Conservation (phyloP, 768 basidiomycete genomes). For the Thelephora aurantiotincta region DNA sequence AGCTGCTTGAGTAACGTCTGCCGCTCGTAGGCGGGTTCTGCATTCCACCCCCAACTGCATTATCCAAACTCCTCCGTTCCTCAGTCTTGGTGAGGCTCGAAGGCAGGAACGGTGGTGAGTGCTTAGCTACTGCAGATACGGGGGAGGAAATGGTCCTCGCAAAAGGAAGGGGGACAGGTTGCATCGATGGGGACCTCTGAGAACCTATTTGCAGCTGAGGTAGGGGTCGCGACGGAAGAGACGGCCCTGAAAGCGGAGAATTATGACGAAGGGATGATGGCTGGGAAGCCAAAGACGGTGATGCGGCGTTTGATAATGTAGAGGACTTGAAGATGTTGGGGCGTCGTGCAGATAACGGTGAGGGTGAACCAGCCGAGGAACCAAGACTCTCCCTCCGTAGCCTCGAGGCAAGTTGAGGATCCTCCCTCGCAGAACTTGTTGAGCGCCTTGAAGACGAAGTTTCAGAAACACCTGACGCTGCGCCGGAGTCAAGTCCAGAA, state of each 20-base stretch:
- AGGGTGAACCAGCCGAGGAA: constrained; percentile 15
- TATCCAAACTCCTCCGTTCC: constrained; percentile 8
- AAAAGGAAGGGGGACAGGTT: not conserved
- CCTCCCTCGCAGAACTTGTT: constrained; percentile 23
- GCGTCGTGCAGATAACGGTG: constrained; percentile 29
- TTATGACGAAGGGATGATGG: constrained; percentile 32
- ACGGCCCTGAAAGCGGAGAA: constrained; percentile 26
- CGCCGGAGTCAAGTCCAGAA: constrained; percentile 10
- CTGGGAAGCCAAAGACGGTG: constrained; percentile 33
- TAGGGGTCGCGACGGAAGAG: constrained; percentile 21
- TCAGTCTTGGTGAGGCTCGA: constrained; percentile 26
- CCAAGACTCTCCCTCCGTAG: constrained; percentile 32
- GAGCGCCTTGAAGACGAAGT: constrained; percentile 25
- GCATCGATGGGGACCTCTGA: not conserved
- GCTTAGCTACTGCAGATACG: constrained; percentile 20
- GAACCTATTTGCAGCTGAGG: not conserved
- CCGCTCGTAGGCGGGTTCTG: constrained; percentile 9
- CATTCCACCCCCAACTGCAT: constrained; percentile 6
- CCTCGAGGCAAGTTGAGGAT: constrained; percentile 23
- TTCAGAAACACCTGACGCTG: constrained; percentile 26
- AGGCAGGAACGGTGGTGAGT: constrained; percentile 24
- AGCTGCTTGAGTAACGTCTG: constrained; percentile 68
- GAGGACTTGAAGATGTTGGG: constrained; percentile 35
- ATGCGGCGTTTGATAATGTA: constrained; percentile 27
- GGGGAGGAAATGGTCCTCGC: constrained; percentile 13